Evolutionary conservation across 1,284 basidiomycete species (phyloP).

Genomic region (Cutaneotrichosporon spelunceum): DNA sequence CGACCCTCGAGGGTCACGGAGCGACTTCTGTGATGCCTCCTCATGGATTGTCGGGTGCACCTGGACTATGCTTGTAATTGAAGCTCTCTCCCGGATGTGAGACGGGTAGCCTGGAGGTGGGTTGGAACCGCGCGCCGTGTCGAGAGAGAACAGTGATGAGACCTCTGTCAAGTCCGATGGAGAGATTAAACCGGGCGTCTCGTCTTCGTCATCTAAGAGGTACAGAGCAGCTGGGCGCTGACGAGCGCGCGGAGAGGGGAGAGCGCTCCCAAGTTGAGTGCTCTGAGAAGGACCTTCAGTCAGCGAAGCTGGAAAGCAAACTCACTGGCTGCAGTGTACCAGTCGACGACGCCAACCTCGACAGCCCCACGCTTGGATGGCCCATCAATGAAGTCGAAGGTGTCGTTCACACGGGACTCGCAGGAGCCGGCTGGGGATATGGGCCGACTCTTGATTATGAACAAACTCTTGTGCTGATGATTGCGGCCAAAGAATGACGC

Average conservation of each 20-base stretch:
- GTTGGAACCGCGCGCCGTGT: constrained; percentile 32
- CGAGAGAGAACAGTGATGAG: constrained; percentile 38
- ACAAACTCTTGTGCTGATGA: not conserved
- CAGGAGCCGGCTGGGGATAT: constrained; percentile 54
- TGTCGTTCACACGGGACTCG: constrained; percentile 27
- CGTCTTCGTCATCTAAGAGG: constrained; percentile 18
- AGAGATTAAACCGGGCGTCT: constrained; percentile 39
- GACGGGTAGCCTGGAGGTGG: constrained; percentile 14
- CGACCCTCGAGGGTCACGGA: constrained; percentile 16
- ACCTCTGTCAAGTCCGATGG: constrained; percentile 31
- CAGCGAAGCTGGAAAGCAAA: no score
- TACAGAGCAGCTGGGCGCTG: constrained; percentile 33
- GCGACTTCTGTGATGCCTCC: constrained; percentile 38
- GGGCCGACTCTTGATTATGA: constrained; percentile 49
- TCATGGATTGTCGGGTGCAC: constrained; percentile 41
- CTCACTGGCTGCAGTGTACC: not conserved
- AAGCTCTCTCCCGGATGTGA: constrained; percentile 32
- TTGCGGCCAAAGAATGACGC: not conserved
- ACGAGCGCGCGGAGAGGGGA: constrained; percentile 10
- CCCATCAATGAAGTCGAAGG: constrained; percentile 28
- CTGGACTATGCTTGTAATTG: constrained; percentile 27
- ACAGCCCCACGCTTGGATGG: constrained; percentile 8
- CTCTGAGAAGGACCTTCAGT: not conserved
- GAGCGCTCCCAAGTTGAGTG: not conserved
- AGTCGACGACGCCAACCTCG: not conserved